Evolutionary conservation across 192 early-diverging fungal genomes (phyloP).

Genomic region (Coemansia guatemalensis): DNA sequence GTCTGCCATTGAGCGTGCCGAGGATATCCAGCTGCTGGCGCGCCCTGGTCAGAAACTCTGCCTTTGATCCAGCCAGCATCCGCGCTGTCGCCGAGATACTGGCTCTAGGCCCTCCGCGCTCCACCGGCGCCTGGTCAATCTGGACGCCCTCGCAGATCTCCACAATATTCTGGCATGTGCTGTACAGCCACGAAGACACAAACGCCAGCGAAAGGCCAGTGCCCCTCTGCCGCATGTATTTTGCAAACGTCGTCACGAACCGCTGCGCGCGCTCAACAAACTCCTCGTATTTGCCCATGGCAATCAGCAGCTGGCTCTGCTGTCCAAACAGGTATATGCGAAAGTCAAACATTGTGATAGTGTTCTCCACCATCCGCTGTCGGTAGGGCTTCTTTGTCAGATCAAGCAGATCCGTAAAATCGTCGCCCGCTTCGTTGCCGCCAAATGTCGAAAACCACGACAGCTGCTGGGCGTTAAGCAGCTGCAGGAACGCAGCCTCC

Average conservation of each 20-base stretch:
- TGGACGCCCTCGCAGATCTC: conserved; percentile 50
- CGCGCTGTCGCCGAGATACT: conserved; percentile 6
- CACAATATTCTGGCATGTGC: conserved; percentile 48
- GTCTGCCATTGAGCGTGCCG: conserved; percentile 27
- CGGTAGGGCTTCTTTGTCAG: conserved; percentile 78
- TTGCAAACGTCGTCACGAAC: conserved; percentile 34
- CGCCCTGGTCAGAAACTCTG: conserved; percentile 47
- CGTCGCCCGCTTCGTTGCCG: conserved; percentile 81
- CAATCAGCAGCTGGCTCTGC: conserved; percentile 79
- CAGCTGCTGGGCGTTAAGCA: conserved; percentile 76
- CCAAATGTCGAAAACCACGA: conserved; percentile 96
- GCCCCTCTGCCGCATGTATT: conserved; percentile 36
- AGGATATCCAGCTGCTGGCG: conserved; percentile 48
- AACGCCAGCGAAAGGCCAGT: conserved; percentile 40
- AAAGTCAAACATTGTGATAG: conserved; percentile 94
- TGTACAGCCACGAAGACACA: conserved; percentile 49
- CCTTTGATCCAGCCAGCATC: conserved; percentile 45
- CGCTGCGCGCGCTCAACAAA: conserved; percentile 38
- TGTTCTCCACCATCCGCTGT: conserved; percentile 86
- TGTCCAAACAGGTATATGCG: conserved; percentile 92
- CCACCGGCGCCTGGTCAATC: conserved; percentile 12
- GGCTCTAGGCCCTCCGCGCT: not conserved
- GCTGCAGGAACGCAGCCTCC: conserved; percentile 92
- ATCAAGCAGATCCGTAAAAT: conserved; percentile 80
- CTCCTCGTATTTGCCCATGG: conserved; percentile 55